Conservation (phyloP, 1,284 basidiomycete species). For the Puccinia triticina region DNA sequence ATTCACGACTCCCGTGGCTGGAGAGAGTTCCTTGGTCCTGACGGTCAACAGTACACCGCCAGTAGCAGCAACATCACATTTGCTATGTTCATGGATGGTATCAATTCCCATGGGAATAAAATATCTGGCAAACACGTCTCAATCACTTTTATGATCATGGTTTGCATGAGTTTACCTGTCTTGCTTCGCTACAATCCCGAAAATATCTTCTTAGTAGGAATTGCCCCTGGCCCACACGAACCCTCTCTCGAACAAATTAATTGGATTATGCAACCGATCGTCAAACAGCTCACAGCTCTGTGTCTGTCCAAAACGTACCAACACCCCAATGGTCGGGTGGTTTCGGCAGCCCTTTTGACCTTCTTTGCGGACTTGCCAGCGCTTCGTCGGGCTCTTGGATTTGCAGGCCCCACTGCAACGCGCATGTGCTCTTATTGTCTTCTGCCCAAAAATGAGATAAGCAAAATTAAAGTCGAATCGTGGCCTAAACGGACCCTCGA, state of each 20-base stretch:
- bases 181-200: conserved; percentile 51
- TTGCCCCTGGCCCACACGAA: conserved; percentile 62
- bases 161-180: conserved; percentile 50
- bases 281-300: conserved; percentile 58
- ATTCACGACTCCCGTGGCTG: conserved; percentile 13
- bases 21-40: conserved; percentile 11
- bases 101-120: conserved; percentile 31
- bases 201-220: conserved; percentile 55
- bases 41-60: conserved; percentile 3
- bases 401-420: conserved; percentile 1
- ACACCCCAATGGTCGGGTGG: background rate
- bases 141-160: conserved; percentile 27
- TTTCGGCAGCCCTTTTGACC: background rate
- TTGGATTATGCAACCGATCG: conserved; percentile 57
- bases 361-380: conserved; percentile 52
- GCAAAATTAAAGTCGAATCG: background rate
- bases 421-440: conserved; percentile 51
- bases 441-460: background rate
- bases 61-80: background rate
- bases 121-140: background rate
- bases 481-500: conserved; percentile 10
- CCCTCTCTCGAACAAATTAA: conserved; percentile 59
- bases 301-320: conserved; percentile 49
- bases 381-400: conserved; percentile 45
- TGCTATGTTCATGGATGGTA: conserved; percentile 43